Evolutionary conservation across 2,329 filamentous ascomycete species (phyloP), one percentile per base, ranked within the genome.

Genomic region (Fusarium sp.): DNA sequence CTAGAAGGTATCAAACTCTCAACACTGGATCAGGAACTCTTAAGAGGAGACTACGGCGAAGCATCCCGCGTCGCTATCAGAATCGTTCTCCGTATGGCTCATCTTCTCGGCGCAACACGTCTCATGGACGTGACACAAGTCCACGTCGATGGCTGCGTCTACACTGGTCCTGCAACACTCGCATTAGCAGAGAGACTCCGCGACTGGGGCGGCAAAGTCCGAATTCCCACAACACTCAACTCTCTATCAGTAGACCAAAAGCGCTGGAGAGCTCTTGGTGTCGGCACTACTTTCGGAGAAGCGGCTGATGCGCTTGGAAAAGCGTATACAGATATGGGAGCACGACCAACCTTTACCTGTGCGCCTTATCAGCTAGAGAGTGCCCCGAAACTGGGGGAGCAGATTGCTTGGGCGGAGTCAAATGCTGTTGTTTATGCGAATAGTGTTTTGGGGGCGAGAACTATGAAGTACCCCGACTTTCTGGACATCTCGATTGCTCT

Each of bases 91-190:
- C 65, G 68, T 1, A 70, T 74, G 66, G 68, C 75, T 0, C 55
- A 72, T 12, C 36, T 77, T 7, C 56, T 74, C 8, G 75, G 62
- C 0, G 66, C 75, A 10, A 54, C 44, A 14, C 57, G 70, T 11
- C 56, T 77, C 1, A 74, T 77, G 65, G 66, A 75, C 3, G 59
- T 77, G 20, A 69, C 50, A 3, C 75, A 76, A 51, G 72, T 60
- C 3, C 74, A 76, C 6, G 48, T 66, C 3, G 74, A 76, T 35
- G 72, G 72, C 1, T 64, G 63, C 2, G 74, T 66, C 18, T 74
- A 69, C 2, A 87, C 62, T 82, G 75, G 75, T 1, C 71, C 71
- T 0, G 73, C 70, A 3, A 69, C 73, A 1, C 59, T 77, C 5
- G 35, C 62, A 3, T 65, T 77, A 15, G 73, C 60, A 24, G 47